phyloP scores from a whole-genome alignment of 495 filamentous ascomycete genomes.

The Letharia columbiana region DNA sequence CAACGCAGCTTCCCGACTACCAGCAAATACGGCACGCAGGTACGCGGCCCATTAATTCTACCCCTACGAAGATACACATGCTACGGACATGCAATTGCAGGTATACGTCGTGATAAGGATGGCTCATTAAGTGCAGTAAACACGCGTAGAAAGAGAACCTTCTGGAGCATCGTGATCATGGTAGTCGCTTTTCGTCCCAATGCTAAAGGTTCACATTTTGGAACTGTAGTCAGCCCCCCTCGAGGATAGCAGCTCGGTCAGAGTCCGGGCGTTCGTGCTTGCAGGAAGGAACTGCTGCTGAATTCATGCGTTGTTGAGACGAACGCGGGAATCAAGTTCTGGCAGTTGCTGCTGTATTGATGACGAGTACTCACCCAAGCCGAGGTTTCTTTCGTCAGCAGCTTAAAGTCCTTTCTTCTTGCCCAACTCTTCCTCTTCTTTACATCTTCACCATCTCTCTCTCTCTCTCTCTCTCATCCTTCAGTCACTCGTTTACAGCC shows the following conservation, averaged over 20 bases:
- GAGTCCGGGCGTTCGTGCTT: background rate
- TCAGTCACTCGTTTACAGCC: slow-evolving; percentile 14
- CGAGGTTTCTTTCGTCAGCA: background rate
- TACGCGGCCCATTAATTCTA: background rate
- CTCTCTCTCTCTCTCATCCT: background rate
- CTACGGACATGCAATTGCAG: background rate
- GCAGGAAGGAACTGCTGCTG: background rate
- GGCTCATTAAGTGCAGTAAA: background rate
- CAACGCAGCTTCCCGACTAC: slow-evolving; percentile 8
- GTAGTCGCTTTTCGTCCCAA: background rate
- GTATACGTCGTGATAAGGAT: background rate
- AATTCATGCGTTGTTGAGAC: background rate
- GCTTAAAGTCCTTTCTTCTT: background rate
- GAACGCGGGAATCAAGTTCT: background rate
- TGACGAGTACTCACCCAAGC: background rate
- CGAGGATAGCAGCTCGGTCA: background rate
- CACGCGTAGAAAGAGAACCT: background rate
- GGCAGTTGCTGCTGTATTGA: background rate
- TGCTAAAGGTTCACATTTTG: background rate
- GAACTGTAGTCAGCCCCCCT: background rate
- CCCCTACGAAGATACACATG: background rate
- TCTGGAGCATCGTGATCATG: background rate
- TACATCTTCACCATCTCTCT: slow-evolving; percentile 8
- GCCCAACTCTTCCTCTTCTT: background rate
- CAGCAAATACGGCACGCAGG: background rate